Evolutionary conservation across 208 protist species (phyloP).

Genomic region (Leishmania arabica): DNA sequence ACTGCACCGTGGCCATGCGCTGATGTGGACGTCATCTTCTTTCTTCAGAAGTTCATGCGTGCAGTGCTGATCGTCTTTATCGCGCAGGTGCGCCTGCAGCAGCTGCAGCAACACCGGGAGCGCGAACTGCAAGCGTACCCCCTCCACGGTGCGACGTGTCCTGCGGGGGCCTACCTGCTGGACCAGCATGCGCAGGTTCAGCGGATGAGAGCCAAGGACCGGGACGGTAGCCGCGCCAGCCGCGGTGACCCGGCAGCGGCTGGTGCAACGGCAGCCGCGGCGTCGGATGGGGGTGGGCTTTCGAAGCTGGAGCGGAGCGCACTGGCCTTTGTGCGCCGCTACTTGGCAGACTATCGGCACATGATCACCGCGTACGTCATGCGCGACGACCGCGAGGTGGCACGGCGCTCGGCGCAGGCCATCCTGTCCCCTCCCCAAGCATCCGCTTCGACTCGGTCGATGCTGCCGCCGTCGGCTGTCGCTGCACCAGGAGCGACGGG

Average conservation of each 20-base stretch:
- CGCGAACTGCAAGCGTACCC: conserved; percentile 12
- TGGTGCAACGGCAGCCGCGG: not conserved
- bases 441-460: not conserved
- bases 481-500: not conserved
- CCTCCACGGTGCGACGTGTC: conserved; percentile 18
- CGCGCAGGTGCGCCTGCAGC: conserved; percentile 46
- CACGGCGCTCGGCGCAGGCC: conserved; percentile 56
- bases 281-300: conserved; percentile 13
- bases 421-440: conserved; percentile 26
- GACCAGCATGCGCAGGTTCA: conserved; percentile 2
- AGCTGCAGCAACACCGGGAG: conserved; percentile 19
- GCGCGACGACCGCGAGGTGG: conserved; percentile 48
- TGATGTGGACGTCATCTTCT: conserved; percentile 35
- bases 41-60: conserved; percentile 59
- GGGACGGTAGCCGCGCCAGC: not conserved
- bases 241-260: not conserved
- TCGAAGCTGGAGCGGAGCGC: conserved; percentile 43
- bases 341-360: conserved; percentile 38
- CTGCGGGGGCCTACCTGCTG: conserved; percentile 2
- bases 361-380: conserved; percentile 70
- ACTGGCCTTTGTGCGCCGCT: conserved; percentile 40
- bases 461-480: not conserved
- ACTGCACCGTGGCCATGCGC: not conserved
- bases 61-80: conserved; percentile 56
- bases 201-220: not conserved